Conservation (phyloP, 2,329 filamentous ascomycete genomes). For the Gnomoniopsis smithogilvyi region DNA sequence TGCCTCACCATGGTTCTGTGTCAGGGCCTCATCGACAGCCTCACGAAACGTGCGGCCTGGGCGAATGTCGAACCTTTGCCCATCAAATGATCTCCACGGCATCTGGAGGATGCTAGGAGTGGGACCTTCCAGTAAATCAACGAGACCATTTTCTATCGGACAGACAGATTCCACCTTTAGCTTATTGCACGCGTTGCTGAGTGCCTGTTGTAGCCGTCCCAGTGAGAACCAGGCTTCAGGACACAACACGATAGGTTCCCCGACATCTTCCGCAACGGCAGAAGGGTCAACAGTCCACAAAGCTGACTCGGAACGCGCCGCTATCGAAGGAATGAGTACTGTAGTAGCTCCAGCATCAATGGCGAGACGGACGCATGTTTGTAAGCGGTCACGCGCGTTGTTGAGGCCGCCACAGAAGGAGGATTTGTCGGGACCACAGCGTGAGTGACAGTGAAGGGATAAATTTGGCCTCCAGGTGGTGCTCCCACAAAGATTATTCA, state of each 20-base stretch:
- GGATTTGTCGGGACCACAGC: conserved; percentile 3
- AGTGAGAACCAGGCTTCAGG: neutral
- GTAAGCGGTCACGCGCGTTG: conserved; percentile 12
- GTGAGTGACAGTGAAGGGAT: conserved; percentile 11
- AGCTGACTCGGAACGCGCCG: neutral
- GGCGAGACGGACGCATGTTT: conserved; percentile 15
- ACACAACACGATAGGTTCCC: neutral
- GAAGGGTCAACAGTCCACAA: neutral
- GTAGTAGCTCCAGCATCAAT: conserved; percentile 8
- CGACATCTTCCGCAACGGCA: neutral
- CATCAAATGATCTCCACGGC: neutral
- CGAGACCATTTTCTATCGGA: neutral
- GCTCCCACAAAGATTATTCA: neutral
- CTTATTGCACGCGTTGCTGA: neutral
- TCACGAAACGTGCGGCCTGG: neutral
- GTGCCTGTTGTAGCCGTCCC: neutral
- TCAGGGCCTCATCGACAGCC: neutral
- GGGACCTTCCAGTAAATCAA: neutral
- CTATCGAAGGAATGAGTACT: conserved; percentile 3
- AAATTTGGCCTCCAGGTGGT: conserved; percentile 15
- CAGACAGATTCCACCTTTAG: neutral
- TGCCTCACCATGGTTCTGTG: neutral
- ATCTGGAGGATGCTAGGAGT: neutral
- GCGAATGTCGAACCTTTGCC: neutral
- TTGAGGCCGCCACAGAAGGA: conserved; percentile 13